Percentiles rank a stretch among this genome's conserved stretches.
Evolutionary conservation across 1,284 basidiomycete species (phyloP).

Genomic region (Agaricales sp.): DNA sequence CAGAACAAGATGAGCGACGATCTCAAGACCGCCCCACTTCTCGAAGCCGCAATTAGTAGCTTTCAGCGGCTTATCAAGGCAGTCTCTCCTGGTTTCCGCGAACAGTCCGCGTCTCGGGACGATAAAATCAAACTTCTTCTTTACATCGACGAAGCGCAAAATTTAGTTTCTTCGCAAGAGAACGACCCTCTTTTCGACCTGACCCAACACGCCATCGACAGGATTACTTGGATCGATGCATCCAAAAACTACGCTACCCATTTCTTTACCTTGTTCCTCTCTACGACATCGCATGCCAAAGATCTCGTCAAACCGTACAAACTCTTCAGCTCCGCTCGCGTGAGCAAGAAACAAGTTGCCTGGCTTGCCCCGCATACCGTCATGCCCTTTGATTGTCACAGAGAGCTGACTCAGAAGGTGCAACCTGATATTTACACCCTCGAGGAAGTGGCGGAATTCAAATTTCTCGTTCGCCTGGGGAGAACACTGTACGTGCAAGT

Average conservation of each 20-base stretch:
- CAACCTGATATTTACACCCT: too few relatives aligned
- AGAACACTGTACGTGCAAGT: not conserved
- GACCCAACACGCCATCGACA: not conserved
- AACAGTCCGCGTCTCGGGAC: too few relatives aligned
- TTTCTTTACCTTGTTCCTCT: not conserved
- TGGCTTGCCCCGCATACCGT: too few relatives aligned
- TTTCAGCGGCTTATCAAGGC: too few relatives aligned
- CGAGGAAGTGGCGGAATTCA: too few relatives aligned
- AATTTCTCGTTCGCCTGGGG: not conserved
- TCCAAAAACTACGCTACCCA: not conserved
- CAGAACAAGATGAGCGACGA: too few relatives aligned
- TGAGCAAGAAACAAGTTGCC: not conserved
- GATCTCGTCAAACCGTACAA: not conserved
- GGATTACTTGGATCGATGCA: not conserved
- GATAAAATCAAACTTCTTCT: too few relatives aligned
- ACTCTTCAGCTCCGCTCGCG: not conserved
- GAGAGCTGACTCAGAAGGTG: too few relatives aligned
- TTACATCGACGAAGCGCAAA: not conserved
- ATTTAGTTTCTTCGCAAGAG: not conserved
- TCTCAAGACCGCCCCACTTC: too few relatives aligned
- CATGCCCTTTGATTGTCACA: too few relatives aligned
- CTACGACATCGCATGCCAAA: not conserved
- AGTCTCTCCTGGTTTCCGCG: too few relatives aligned
- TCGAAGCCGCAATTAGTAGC: too few relatives aligned
- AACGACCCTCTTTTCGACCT: not conserved